Conservation (phyloP, 352 stramenopile genomes). For the Pythium scleroteichum region DNA sequence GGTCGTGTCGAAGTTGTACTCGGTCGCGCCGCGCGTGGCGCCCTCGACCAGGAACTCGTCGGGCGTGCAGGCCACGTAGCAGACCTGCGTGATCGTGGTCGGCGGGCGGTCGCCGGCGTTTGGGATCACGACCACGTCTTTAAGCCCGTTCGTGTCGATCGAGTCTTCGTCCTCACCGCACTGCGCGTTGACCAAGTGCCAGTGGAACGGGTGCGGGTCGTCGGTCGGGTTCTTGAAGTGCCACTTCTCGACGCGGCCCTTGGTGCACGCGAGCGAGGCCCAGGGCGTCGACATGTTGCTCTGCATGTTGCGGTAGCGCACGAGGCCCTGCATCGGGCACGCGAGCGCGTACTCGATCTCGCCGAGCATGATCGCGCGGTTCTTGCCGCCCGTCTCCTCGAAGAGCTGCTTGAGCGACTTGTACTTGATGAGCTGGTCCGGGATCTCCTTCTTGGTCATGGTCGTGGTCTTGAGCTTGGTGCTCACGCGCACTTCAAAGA, state of each 20-base stretch:
- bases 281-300: conserved; percentile 55
- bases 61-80: conserved; percentile 73
- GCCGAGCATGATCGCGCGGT: conserved; percentile 50
- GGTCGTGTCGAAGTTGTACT: conserved; percentile 72
- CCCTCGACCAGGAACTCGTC: conserved; percentile 66
- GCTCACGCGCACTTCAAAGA: conserved; percentile 54
- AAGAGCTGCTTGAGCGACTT: conserved; percentile 63
- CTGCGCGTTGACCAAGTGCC: conserved; percentile 75
- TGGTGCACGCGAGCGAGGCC: conserved; percentile 57
- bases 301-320: conserved; percentile 50
- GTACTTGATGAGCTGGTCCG: conserved; percentile 37
- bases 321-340: conserved; percentile 50
- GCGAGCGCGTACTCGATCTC: conserved; percentile 50
- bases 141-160: conserved; percentile 68
- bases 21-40: conserved; percentile 43
- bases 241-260: conserved; percentile 76
- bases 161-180: conserved; percentile 60
- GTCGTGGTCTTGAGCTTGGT: conserved; percentile 36
- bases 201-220: conserved; percentile 77
- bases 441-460: conserved; percentile 41
- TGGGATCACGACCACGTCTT: conserved; percentile 75
- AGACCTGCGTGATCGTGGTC: conserved; percentile 61
- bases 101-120: conserved; percentile 46
- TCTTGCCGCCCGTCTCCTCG: conserved; percentile 51
- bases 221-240: conserved; percentile 80